Conservation (phyloP, 352 stramenopile species). For the Phytopythium cucurbitacearum region DNA sequence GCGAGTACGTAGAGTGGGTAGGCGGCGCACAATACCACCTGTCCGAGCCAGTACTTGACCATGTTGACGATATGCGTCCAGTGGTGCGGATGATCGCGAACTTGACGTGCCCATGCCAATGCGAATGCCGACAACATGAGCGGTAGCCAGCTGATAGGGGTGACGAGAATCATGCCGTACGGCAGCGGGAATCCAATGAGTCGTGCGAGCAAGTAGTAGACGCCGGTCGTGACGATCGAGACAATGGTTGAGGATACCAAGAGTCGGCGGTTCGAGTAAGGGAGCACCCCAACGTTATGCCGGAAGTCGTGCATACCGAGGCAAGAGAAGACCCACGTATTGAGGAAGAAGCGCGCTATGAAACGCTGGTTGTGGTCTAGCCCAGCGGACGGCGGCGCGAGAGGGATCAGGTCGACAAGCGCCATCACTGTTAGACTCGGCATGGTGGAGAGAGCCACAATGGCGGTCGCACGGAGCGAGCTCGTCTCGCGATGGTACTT, state of each 20-base stretch:
- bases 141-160: constrained; percentile 3
- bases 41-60: constrained; percentile 11
- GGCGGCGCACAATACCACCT: constrained; percentile 7
- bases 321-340: background rate
- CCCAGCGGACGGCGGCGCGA: background rate
- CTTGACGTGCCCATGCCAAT: constrained; percentile 6
- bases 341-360: background rate
- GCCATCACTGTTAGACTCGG: background rate
- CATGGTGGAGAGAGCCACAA: background rate
- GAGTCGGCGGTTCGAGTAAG: background rate
- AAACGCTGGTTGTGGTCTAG: background rate
- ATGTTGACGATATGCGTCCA: constrained; percentile 7
- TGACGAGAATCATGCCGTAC: background rate
- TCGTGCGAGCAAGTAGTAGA: background rate
- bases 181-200: constrained; percentile 1
- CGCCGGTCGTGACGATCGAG: background rate
- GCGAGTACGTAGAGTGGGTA: constrained; percentile 15
- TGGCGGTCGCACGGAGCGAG: background rate
- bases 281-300: background rate
- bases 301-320: background rate
- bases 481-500: background rate
- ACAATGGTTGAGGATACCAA: background rate
- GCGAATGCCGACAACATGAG: constrained; percentile 8
- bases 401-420: background rate
- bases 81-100: constrained; percentile 4